These are phyloP conservation scores for Tolypocladium guangdongense DNA, from an alignment of 2,329 filamentous ascomycete species.

Conservation along the genomic window DNA sequence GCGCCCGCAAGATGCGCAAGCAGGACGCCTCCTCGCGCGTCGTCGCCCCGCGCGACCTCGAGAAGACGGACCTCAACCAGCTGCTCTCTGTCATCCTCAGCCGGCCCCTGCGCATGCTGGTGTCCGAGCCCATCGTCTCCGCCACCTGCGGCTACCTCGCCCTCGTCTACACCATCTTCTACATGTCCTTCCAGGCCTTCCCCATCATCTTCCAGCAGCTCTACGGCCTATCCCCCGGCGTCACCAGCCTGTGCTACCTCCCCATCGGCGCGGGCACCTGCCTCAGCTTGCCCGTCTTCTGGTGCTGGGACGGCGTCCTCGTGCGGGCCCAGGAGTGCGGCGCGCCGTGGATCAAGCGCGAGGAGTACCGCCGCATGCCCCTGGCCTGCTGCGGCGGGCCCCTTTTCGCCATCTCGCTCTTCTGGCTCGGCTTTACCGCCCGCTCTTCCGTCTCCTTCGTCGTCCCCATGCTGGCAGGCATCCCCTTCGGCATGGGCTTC, in stretches of 20 bases:
- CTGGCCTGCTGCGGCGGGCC: slow-evolving; percentile 62
- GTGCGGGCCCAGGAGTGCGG: slow-evolving; percentile 35
- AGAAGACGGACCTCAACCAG: slow-evolving; percentile 44
- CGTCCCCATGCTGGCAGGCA: slow-evolving; percentile 47
- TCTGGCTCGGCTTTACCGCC: slow-evolving; percentile 53
- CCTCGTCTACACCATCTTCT: slow-evolving; percentile 54
- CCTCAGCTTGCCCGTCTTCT: slow-evolving; percentile 49
- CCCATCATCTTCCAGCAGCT: slow-evolving; percentile 55
- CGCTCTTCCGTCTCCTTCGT: slow-evolving; percentile 36
- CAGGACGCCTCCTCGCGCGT: slow-evolving; percentile 38
- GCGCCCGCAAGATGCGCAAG: slow-evolving; percentile 47
- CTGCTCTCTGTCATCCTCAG: slow-evolving; percentile 60
- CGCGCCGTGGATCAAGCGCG: slow-evolving; percentile 46
- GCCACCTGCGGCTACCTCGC: slow-evolving; percentile 61
- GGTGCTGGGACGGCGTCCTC: slow-evolving; percentile 53
- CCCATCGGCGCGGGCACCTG: slow-evolving; percentile 54
- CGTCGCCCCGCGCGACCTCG: slow-evolving; percentile 52
- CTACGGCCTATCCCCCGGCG: slow-evolving; percentile 53
- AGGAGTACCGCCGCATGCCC: slow-evolving; percentile 60
- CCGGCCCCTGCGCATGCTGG: slow-evolving; percentile 60
- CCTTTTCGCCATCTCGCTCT: slow-evolving; percentile 43
- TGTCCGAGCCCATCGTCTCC: slow-evolving; percentile 62
- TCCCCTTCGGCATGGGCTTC: slow-evolving; percentile 52
- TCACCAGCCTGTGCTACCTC: slow-evolving; percentile 57
- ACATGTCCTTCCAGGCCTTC: slow-evolving; percentile 69